These are phyloP conservation scores for Heliosperma pusillum DNA, from an alignment of 148 eudicot species.

Conservation along the genomic window DNA sequence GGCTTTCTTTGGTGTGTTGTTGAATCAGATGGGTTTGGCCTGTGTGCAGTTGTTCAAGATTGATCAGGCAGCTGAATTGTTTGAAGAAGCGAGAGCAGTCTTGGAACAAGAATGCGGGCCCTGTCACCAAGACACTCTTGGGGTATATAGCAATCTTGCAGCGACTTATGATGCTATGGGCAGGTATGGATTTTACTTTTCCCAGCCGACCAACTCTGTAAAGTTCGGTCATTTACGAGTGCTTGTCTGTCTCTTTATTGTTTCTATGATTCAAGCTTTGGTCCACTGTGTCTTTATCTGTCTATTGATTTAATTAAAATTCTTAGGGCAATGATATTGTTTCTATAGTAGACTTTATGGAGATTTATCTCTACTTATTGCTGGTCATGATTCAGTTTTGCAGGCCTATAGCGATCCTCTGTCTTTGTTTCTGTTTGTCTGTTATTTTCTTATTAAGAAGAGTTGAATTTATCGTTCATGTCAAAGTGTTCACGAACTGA, in stretches of 20 bases:
- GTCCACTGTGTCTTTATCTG: no score
- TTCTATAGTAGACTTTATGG: not conserved
- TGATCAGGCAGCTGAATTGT: constrained; percentile 92
- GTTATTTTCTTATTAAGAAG: not conserved
- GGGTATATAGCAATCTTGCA: constrained; percentile 98
- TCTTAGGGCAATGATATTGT: not conserved
- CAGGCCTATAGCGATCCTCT: no score
- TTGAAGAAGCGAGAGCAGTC: constrained; percentile 93
- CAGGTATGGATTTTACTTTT: constrained; percentile 45
- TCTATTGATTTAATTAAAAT: no score
- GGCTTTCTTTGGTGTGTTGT: constrained; percentile 83
- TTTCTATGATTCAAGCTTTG: not conserved
- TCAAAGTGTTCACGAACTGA: not conserved
- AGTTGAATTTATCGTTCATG: not conserved
- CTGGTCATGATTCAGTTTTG: not conserved
- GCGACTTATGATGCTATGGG: constrained; percentile 99
- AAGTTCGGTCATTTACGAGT: not conserved
- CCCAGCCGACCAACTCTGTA: not conserved
- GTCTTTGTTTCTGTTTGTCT: not conserved
- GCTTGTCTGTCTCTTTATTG: constrained; percentile 4
- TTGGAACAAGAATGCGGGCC: constrained; percentile 96
- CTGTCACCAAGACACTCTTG: constrained; percentile 92
- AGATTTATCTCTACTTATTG: not conserved
- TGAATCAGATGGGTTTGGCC: constrained; percentile 98
- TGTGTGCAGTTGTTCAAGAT: constrained; percentile 89